Evolutionary conservation across 805 yeast species (phyloP), one percentile per base, ranked within the genome.

Genomic region (Candida succiphila): DNA sequence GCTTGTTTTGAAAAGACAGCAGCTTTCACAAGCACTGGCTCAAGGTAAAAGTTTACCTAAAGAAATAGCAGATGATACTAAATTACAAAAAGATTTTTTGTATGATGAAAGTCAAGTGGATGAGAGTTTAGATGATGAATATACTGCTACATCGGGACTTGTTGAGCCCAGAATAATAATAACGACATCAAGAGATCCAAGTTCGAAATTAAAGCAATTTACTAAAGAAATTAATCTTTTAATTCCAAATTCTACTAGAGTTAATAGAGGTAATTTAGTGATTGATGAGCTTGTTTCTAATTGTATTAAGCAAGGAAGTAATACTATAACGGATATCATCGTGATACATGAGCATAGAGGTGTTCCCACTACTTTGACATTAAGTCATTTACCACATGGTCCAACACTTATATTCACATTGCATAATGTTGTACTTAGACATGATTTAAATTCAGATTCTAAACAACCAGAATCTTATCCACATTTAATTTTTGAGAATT

Each of bases 361-460:
- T 72, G 89, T 85, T 0, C 99, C 99, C 33, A 88, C 96, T 0
- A 84, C 96, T 1, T 50, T 92, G 38, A 89, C 97, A 1, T 63
- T 92, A 19, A 79, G 92, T 23, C 99, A 92, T 64, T 83, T 92
- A 56, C 99, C 98, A 4, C 95, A 92, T 54, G 99, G 99, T 0
- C 99, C 98, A 15, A 83, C 96, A 2, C 94, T 92, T 23, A 79
- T 83, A 30, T 92, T 92, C 66, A 84, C 96, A 9, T 63, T 92
- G 37, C 97, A 92, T 59, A 92, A 92, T 50, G 97, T 92, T 34
- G 87, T 85, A 18, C 65, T 92, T 37, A 78, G 97, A 56, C 99
- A 92, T 56, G 99, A 92, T 60, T 71, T 92, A 29, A 65, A 80
- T 19, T 75, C 85, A 47, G 69, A 81, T 21, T 96, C 96, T 13